These are phyloP conservation scores for Plasmodium gonderi DNA, from an alignment of 169 alveolate species.

Conservation along the genomic window DNA sequence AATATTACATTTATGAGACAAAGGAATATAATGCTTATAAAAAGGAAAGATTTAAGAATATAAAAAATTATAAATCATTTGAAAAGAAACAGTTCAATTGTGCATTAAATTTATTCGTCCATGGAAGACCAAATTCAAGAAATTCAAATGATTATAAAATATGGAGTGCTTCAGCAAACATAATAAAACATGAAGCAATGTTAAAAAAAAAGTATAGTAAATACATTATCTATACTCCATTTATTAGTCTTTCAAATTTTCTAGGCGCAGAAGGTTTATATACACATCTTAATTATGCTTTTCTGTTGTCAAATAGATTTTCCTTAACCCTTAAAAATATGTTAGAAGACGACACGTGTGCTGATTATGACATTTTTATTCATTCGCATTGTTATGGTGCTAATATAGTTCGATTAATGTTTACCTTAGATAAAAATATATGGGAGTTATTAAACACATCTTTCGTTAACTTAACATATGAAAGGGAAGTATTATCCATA, in stretches of 20 bases:
- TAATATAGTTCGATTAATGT: slow-evolving; percentile 41
- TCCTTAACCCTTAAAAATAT: slow-evolving; percentile 26
- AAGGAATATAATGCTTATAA: slow-evolving; percentile 49
- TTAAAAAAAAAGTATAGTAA: slow-evolving; percentile 33
- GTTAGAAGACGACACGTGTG: slow-evolving; percentile 44
- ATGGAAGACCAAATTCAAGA: slow-evolving; percentile 69
- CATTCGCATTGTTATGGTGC: slow-evolving; percentile 65
- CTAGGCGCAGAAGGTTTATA: slow-evolving; percentile 11
- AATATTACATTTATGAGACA: slow-evolving; percentile 69
- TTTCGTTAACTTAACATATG: background rate
- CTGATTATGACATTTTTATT: slow-evolving; percentile 25
- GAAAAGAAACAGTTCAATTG: slow-evolving; percentile 40
- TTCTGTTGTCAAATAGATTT: slow-evolving; percentile 7
- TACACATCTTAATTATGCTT: slow-evolving; percentile 57
- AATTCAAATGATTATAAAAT: slow-evolving; percentile 24
- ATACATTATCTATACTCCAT: slow-evolving; percentile 41
- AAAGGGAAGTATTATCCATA: slow-evolving; percentile 24
- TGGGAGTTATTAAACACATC: slow-evolving; percentile 17
- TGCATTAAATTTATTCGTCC: slow-evolving; percentile 19
- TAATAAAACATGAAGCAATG: slow-evolving; percentile 47
- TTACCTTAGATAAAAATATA: slow-evolving; percentile 1
- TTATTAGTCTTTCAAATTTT: slow-evolving; percentile 19
- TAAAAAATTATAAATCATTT: slow-evolving; percentile 13
- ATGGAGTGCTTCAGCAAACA: slow-evolving; percentile 57
- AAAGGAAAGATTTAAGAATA: slow-evolving; percentile 54